Evolutionary conservation across 176 grass and related monocot species (phyloP).

Genomic region (Oryza meridionalis): DNA sequence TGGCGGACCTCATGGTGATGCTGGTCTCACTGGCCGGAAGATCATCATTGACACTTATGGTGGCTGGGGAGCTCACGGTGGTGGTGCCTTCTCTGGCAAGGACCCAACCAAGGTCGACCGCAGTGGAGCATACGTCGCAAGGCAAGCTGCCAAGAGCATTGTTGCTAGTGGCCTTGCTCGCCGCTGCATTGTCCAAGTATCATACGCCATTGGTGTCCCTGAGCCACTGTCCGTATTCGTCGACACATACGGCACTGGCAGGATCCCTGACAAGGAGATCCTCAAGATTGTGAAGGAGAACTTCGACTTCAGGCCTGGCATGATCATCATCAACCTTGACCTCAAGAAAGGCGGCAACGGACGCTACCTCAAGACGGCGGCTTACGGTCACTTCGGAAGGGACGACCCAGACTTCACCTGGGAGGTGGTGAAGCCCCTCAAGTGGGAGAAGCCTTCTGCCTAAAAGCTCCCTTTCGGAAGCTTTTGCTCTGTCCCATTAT

Average conservation of each 20-base stretch:
- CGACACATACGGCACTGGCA: conserved; percentile 44
- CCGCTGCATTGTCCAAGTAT: conserved; percentile 52
- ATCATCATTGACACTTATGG: conserved; percentile 68
- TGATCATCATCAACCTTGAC: conserved; percentile 61
- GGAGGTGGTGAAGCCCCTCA: conserved; percentile 61
- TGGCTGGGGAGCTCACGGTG: conserved; percentile 61
- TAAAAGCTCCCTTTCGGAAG: conserved; percentile 32
- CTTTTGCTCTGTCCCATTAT: conserved; percentile 21
- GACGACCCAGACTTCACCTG: conserved; percentile 53
- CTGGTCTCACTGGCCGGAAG: conserved; percentile 63
- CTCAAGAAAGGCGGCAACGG: conserved; percentile 56
- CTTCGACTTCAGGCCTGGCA: conserved; percentile 57
- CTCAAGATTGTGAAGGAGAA: conserved; percentile 61
- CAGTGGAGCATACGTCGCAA: conserved; percentile 54
- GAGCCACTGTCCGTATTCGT: conserved; percentile 54
- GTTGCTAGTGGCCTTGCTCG: conserved; percentile 52
- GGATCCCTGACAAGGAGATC: conserved; percentile 52
- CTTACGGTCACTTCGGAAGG: conserved; percentile 56
- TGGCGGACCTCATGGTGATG: conserved; percentile 64
- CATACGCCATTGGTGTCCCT: conserved; percentile 51
- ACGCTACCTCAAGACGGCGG: conserved; percentile 57
- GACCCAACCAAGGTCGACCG: conserved; percentile 65
- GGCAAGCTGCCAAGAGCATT: conserved; percentile 64
- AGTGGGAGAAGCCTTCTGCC: conserved; percentile 57
- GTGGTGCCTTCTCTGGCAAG: conserved; percentile 65